phyloP scores from a whole-genome alignment of 345 rosid species.

The Salix exigua region DNA sequence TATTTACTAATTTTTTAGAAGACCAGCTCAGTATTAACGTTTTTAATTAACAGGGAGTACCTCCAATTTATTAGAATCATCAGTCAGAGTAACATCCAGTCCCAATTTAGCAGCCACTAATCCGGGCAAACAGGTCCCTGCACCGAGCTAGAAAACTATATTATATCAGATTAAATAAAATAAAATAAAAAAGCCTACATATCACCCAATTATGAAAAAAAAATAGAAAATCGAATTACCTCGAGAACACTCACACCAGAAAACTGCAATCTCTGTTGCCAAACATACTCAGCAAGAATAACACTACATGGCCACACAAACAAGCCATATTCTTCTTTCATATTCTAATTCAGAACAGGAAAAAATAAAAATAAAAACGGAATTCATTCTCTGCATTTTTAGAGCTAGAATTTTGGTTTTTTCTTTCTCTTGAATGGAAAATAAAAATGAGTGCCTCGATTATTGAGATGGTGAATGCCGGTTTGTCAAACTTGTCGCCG shows the following conservation, averaged over 20 bases:
- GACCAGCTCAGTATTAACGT: neutral
- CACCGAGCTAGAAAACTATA: constrained; percentile 56
- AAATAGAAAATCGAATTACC: constrained; percentile 20
- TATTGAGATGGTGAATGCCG: constrained; percentile 51
- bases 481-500: constrained; percentile 36
- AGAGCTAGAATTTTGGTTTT: neutral
- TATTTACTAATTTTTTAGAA: no score
- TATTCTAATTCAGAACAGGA: constrained; percentile 34
- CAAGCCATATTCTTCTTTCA: constrained; percentile 86
- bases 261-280: constrained; percentile 77
- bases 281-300: constrained; percentile 81
- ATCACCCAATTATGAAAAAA: neutral
- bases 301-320: constrained; percentile 89
- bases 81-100: constrained; percentile 64
- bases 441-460: constrained; percentile 48
- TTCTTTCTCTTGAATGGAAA: neutral
- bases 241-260: constrained; percentile 52
- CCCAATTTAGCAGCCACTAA: constrained; percentile 81
- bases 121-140: constrained; percentile 77
- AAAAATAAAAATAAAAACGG: neutral
- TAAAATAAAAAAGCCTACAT: neutral
- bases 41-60: constrained; percentile 19
- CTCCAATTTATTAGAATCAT: constrained; percentile 59
- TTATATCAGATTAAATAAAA: neutral
- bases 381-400: neutral